Evolutionary conservation across 2,329 filamentous ascomycete species (phyloP), one percentile per base, ranked within the genome.

Genomic region (Aschersonia sp.): DNA sequence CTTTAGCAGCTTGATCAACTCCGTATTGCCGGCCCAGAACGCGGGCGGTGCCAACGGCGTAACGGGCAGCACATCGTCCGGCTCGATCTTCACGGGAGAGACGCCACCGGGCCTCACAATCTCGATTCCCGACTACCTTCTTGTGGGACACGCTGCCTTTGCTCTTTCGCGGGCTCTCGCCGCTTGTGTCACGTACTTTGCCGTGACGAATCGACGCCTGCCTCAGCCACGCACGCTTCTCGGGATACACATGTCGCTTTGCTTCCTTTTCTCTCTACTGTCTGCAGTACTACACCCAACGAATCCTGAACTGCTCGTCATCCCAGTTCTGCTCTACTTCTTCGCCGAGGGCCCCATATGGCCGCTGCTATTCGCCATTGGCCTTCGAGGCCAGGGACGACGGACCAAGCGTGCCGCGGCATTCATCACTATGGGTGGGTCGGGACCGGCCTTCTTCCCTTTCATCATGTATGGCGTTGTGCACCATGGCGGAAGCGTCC

Each of bases 281-380:
- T 64, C 70, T 4, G 69, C 74, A 33, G 63, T 71, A 2, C 52
- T 79, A 8, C 62, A 60, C 4, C 67, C 67, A 4, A 47, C 53
- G 1, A 66, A 75, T 49, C 65, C 72, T 0, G 71, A 78, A 52
- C 53, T 74, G 0, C 60, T 79, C 30, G 65, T 69, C 30, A 69
- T 78, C n/a, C 81, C 86, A 53, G 67, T 85, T 2, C 70, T 81
- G 40, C 56, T 89, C 31, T 83, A 85, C 53, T 81, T 87, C 54
- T 87, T 94, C 63, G 87, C 85, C 57, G 86, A 90, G 61, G 85
- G 82, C 0, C 86, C 87, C 46, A 78, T 87, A 55, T 94, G 86
- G 71, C 87, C 88, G 0, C 79, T 89, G 2, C 81, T 92, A 50
- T 87, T 88, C 54, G 80, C 85, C 4, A 73, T 92, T 10, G 85